These are phyloP conservation scores for Aphanomyces cochlioides DNA, from an alignment of 352 stramenopile species.

Conservation along the genomic window DNA sequence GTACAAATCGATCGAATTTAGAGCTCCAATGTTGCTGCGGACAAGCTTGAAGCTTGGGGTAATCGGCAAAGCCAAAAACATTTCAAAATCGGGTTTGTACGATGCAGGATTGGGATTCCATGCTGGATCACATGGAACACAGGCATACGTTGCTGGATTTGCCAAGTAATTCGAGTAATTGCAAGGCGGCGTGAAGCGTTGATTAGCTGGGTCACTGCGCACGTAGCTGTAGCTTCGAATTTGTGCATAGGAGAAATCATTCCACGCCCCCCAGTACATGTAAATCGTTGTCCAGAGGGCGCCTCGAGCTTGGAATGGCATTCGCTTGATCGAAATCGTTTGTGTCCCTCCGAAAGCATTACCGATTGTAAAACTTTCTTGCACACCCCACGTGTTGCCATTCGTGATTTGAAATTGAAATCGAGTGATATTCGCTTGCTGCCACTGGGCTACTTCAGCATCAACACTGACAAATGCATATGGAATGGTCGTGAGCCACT, in stretches of 20 bases:
- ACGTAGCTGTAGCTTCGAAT: neutral
- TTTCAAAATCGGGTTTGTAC: neutral
- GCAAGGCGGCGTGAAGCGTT: conserved; percentile 1
- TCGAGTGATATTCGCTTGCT: neutral
- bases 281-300: neutral
- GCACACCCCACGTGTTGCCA: conserved; percentile 1
- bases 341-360: conserved; percentile 7
- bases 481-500: neutral
- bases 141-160: neutral
- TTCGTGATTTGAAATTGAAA: conserved; percentile 16
- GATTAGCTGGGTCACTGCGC: conserved; percentile 7
- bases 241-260: neutral
- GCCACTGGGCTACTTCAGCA: conserved; percentile 5
- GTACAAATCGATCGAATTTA: conserved; percentile 22
- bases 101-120: conserved; percentile 4
- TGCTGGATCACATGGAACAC: neutral
- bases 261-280: conserved; percentile 14
- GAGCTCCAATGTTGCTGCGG: conserved; percentile 13
- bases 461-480: neutral
- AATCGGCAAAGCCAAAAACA: neutral
- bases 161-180: conserved; percentile 4
- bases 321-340: conserved; percentile 7
- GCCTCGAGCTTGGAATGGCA: neutral
- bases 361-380: conserved; percentile 8
- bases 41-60: neutral